Conservation (phyloP, 176 grass and related monocot species). For the Canna indica region DNA sequence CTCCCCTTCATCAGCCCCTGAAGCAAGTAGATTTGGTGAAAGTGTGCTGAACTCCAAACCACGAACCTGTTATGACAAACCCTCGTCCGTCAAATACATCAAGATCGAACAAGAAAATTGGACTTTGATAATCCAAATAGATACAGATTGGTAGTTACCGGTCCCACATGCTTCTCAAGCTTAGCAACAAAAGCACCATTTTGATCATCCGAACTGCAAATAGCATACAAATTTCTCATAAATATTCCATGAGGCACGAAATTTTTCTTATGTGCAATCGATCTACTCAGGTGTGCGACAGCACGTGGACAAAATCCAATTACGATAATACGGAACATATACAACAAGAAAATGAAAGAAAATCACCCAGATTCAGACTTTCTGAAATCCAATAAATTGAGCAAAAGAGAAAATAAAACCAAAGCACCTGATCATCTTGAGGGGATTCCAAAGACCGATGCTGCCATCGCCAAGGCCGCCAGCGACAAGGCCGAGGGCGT, state of each 20-base stretch:
- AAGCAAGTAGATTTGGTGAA: constrained; percentile 65
- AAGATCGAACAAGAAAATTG: not conserved
- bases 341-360: not conserved
- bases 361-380: not conserved
- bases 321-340: no score
- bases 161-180: constrained; percentile 79
- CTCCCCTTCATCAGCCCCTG: constrained; percentile 83
- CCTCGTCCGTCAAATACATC: constrained; percentile 16
- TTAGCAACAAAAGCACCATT: constrained; percentile 59
- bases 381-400: not conserved
- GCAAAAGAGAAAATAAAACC: not conserved
- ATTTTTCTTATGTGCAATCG: not conserved
- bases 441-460: constrained; percentile 85
- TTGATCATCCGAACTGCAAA: constrained; percentile 62
- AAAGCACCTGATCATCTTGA: constrained; percentile 42
- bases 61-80: constrained; percentile 44
- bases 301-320: no score
- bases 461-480: constrained; percentile 79
- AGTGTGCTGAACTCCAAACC: constrained; percentile 82
- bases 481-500: constrained; percentile 71
- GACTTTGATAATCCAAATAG: not conserved
- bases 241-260: not conserved
- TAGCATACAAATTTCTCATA: not conserved
- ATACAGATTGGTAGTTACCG: constrained; percentile 38
- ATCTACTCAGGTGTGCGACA: no score